These are phyloP conservation scores for Talinum fruticosum DNA, from an alignment of 148 eudicot genomes.

Conservation along the genomic window DNA sequence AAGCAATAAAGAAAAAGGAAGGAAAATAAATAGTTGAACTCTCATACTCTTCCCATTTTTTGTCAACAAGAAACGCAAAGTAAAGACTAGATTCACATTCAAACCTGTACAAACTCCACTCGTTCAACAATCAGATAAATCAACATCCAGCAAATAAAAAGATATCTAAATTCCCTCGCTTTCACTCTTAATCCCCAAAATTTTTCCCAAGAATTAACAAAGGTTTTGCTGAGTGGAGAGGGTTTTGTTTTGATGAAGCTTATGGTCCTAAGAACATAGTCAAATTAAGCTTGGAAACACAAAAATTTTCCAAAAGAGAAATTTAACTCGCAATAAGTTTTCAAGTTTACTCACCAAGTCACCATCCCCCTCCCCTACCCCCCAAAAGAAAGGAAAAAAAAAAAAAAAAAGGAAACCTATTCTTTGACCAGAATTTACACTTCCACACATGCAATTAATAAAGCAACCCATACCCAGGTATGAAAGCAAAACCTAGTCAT, in stretches of 20 bases:
- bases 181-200: background rate
- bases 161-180: background rate
- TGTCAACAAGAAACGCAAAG: background rate
- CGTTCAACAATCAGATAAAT: background rate
- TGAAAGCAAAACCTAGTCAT: background rate
- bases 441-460: background rate
- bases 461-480: background rate
- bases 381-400: background rate
- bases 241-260: background rate
- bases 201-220: background rate
- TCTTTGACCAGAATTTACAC: background rate
- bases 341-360: background rate
- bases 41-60: background rate
- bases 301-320: background rate
- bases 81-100: background rate
- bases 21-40: background rate
- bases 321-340: background rate
- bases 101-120: background rate
- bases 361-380: no score
- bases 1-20: no score
- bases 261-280: background rate
- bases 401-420: no score
- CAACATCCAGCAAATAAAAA: background rate
- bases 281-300: background rate
- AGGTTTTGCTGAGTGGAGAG: background rate